Base-by-base conservation (phyloP, 371 early-diverging fungal species). In the Mortierella sp. region DNA sequence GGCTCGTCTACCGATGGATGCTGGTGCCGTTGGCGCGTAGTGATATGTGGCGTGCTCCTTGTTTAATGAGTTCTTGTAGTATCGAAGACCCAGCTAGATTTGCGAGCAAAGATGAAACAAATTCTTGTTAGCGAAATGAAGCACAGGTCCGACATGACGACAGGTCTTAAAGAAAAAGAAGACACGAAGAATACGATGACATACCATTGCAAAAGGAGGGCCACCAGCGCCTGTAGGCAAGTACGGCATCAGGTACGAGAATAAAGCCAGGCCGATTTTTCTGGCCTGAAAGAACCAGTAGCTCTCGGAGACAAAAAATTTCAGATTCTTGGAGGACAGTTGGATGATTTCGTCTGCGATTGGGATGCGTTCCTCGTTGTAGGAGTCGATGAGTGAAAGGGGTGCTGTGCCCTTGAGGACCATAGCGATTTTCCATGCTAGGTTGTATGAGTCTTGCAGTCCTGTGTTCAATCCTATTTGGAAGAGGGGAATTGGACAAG, bases 371-470 rank as follows among this genome's bases (percentile, higher is more conserved):
- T 78, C 78, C 6, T 44, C 78, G 6, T 44, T 58, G 63, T 74
- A 78, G 2, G 74, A 51, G 10, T 73, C 44, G 41, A 78, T 35
- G 1, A 78, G 4, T 1, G 65, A 27, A 18, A 44, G 43, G 24
- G 74, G 73, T 21, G 78, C 78, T 27, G 60, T 46, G 2, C 74
- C 74, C 4, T 78, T 48, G 58, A 73, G 54, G 4, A 78, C 78
- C 32, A 73, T 58, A 2, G 65, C 78, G 10, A 78, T 73, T 48
- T 78, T 78, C 78, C 78, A 78, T 8, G 78, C 55, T 12, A 78
- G 70, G 55, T 78, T 78, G 74, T 60, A 51, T 2, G 78, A 46
- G 43, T 78, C 78, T 41, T 78, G 78, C 16, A 78, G 29, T 0
- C 78, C 78, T 0, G 70, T 72, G 55, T 78, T 78, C 74, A 78